Evolutionary conservation across 1,284 basidiomycete genomes (phyloP), one percentile per base, ranked within the genome.

Genomic region (Calocybe gambosa): DNA sequence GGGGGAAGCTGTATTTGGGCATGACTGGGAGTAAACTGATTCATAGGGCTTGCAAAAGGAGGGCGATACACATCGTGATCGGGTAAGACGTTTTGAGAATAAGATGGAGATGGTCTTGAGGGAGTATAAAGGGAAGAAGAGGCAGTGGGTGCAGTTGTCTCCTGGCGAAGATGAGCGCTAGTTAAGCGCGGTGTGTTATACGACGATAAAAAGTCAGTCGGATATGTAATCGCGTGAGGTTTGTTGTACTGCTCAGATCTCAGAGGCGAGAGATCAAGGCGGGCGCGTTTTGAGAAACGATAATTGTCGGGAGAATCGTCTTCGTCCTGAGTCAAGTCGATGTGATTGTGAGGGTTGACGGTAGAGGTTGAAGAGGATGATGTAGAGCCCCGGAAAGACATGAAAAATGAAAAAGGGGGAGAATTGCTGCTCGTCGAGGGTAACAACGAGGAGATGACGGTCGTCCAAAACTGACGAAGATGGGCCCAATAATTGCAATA

Each of bases 281-380:
- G 66, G 26, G 60, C 58, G 49, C 72, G 73, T 59, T 72, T 75
- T 50, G 57, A 50, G 47, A 52, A 61, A 59, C 66, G 57, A 28
- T 59, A n/a, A 41, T 58, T 52, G 37, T 53, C 57, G 45, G 55
- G 56, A 51, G 64, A 60, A 51, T 71, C 70, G 55, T 77, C 75
- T 59, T 79, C 78, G 60, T 80, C 78, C 43, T 66, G 63, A n/a
- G 80, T 82, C 50, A 82, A 68, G 67, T 82, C 80, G 55, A 82
- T 82, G 53, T 52, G 55, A 37, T 42, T 51, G 21, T 44, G 31
- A 25, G 52, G 51, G 16, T 25, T 43, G 49, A 46, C 45, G 19
- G 41, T 9, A 9, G 35, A 23, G 5, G 52, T 34, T 18, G 39
- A 31, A 38, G 46, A 21, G n/a, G 46, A 5, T 9, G 9, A 9